These are phyloP conservation scores for Fusarium phyllophilum DNA, from an alignment of 2,329 filamentous ascomycete species.

Conservation along the genomic window DNA sequence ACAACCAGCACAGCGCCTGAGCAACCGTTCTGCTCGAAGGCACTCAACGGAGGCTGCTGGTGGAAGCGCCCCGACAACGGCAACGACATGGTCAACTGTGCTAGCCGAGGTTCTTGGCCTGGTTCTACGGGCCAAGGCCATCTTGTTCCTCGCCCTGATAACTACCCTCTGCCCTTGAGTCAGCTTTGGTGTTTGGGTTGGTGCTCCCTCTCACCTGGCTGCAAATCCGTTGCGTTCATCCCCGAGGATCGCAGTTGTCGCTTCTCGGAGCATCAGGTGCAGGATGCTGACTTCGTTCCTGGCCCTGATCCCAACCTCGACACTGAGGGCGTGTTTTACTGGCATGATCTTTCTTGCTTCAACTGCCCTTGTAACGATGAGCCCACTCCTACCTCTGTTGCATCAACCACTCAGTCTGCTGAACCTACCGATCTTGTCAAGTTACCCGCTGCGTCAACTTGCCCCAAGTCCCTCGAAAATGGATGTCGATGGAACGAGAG, in stretches of 20 bases:
- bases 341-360: conserved; percentile 16
- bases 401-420: not conserved
- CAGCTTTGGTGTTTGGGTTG: conserved; percentile 15
- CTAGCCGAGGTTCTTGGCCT: conserved; percentile 1
- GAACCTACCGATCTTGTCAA: not conserved
- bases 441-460: conserved; percentile 6
- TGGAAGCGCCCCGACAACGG: not conserved
- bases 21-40: not conserved
- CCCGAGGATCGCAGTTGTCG: not conserved
- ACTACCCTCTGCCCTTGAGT: not conserved
- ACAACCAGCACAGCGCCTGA: not conserved
- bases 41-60: conserved; percentile 11
- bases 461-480: not conserved
- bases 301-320: not conserved
- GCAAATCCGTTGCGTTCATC: not conserved
- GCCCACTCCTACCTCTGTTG: not conserved
- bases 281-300: not conserved
- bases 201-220: not conserved
- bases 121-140: not conserved
- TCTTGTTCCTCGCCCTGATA: not conserved
- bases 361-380: conserved; percentile 8
- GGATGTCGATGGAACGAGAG: not conserved
- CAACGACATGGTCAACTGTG: not conserved
- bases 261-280: conserved; percentile 1
- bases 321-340: conserved; percentile 7